Evolutionary conservation across 2,329 filamentous ascomycete species (phyloP), one percentile per base, ranked within the genome.

Genomic region (Beauveria caledonica): DNA sequence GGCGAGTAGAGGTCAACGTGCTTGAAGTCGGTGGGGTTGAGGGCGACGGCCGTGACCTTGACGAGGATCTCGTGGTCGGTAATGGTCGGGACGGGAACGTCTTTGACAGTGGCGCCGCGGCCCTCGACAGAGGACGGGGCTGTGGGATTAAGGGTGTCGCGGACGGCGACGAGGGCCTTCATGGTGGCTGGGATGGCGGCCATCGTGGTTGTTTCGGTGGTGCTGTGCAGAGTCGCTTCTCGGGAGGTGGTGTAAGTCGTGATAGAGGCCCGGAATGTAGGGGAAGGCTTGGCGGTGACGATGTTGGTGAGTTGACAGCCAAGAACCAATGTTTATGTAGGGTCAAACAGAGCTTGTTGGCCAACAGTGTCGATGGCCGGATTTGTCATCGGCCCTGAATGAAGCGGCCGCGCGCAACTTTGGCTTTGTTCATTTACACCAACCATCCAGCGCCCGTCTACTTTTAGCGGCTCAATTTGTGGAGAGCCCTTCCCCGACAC

Each of bases 11-110:
- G 17, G 52, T 67, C 62, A 36, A 76, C 62, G 44, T 71, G 70
- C 45, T 66, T 66, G 49, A 66, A 68, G 62, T 74, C 71, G 5
- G 71, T 60, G 63, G 67, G 62, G 69, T 73, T 73, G 19, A 73
- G 63, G 15, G 69, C 70, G 7, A 73, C 66, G 15, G 69, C 67
- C 23, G 62, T 64, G 58, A 69, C 69, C 49, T 66, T 66, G 56
- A 73, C 66, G 29, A 71, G 60, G 42, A 71, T 63, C 52, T 70
- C 65, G 21, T 63, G 53, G 25, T 27, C 40, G n/a, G 46, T 44
- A 29, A 66, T 64, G 17, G 52, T 58, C 4, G 62, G 62, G 19
- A 58, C 60, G 58, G 61, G 54, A 2, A 62, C 36, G 19, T 63
- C 39, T 29, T 54, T 15, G 58, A 55, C 11, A 42, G 59, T 29